Base-by-base conservation (phyloP, 495 filamentous ascomycete species). In the Podospora didyma region DNA sequence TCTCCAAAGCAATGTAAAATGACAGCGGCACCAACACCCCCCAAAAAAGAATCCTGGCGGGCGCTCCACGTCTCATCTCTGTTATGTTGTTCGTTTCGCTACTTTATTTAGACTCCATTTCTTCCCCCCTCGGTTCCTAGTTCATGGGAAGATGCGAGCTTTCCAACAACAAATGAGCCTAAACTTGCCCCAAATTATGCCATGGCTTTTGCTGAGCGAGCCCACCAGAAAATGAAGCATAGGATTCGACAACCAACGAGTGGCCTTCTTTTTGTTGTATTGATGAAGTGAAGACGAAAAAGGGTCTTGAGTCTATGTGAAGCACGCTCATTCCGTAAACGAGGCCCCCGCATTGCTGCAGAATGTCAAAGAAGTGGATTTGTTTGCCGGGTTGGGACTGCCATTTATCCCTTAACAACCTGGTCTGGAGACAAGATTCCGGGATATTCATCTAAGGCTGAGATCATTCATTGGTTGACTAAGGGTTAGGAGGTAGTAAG, bases 91-190 rank as follows among this genome's bases (percentile, higher is more conserved):
- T 49, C 16, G 22, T 17, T 20, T 42, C 16, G 6, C 51, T 45
- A 54, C 51, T 54, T 54, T 54, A 54, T 54, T 54, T 54, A 37
- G 41, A 46, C 51, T 35, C 20, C 51, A 28, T 23, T 45, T 20
- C 20, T 1, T 11, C 26, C 26, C n/a, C 26, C 21, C 35, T 31
- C 26, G 26, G 26, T 31, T 31, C 35, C 49, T 37, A 21, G 10
- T 20, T 17, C 35, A 11, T 53, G 50, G 21, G 35, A 10, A 31
- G 3, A 4, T 37, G 14, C 24, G 31, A 24, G 4, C 11, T 31
- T 20, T 51, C n/a, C n/a, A n/a, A n/a, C n/a, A n/a, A 20, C 49
- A n/a, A 44, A n/a, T n/a, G 41, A 44, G 41, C 41, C 41, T 44
- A 44, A 44, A 44, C 41, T 44, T 44, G 26, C 26, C 26, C 41